These are phyloP conservation scores for Pyracantha coccinea DNA, from an alignment of 331 rosid species.

Conservation along the genomic window DNA sequence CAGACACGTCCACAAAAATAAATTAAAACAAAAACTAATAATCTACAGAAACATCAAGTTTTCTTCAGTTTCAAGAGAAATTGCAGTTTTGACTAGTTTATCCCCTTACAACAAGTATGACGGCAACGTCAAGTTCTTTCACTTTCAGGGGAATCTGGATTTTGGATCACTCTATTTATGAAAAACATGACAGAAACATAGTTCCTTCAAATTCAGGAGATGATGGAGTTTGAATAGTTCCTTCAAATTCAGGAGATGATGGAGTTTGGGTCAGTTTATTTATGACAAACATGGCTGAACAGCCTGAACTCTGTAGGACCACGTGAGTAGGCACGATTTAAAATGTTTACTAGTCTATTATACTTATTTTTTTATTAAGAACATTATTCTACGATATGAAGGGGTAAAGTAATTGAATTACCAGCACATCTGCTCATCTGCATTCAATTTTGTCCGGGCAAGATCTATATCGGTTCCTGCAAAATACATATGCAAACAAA, in stretches of 20 bases:
- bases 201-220: background rate
- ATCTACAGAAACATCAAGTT: background rate
- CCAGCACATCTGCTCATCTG: slow-evolving; percentile 99
- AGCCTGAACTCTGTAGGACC: background rate
- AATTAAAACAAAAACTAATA: background rate
- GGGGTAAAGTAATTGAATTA: slow-evolving; percentile 14
- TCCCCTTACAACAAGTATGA: no score
- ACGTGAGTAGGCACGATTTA: background rate
- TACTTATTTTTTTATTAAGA: background rate
- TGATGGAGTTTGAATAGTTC: background rate
- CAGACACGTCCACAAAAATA: background rate
- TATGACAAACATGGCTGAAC: background rate
- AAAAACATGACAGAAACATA: background rate
- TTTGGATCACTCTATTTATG: no score
- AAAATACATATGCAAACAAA: slow-evolving; percentile 11
- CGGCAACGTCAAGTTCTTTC: background rate
- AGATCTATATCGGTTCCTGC: slow-evolving; percentile 76
- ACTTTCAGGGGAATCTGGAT: background rate
- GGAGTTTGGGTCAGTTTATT: background rate
- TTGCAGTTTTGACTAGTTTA: background rate
- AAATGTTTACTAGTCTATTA: background rate
- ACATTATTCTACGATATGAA: background rate
- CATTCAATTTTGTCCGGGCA: slow-evolving; percentile 76
- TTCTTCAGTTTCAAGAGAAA: background rate
- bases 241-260: background rate